phyloP scores from a whole-genome alignment of 768 basidiomycete genomes.

The Solioccasus polychromus region DNA sequence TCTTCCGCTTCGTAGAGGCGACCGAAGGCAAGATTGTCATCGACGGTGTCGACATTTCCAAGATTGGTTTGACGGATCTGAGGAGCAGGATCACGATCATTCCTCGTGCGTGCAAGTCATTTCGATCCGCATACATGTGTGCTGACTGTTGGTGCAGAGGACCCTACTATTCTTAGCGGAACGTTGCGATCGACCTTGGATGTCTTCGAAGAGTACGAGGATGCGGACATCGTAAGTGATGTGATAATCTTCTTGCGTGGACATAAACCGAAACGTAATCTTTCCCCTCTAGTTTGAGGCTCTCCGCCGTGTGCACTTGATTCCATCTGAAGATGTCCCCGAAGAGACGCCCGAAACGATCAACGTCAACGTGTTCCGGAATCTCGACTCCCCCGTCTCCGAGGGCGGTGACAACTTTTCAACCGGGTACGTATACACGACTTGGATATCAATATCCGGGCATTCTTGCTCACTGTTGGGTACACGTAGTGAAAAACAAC shows the following conservation, averaged over 20 bases:
- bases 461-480: background rate
- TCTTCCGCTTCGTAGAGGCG: constrained; percentile 91
- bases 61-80: constrained; percentile 79
- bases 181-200: constrained; percentile 78
- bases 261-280: background rate
- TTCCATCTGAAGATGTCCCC: constrained; percentile 52
- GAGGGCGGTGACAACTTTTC: constrained; percentile 92
- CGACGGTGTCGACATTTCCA: constrained; percentile 77
- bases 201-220: constrained; percentile 83
- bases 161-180: constrained; percentile 85
- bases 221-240: constrained; percentile 68
- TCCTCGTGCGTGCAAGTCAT: constrained; percentile 47
- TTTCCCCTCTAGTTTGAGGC: constrained; percentile 61
- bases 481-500: constrained; percentile 63
- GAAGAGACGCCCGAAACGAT: constrained; percentile 40
- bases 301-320: constrained; percentile 79
- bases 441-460: background rate
- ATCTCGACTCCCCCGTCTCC: constrained; percentile 68
- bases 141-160: constrained; percentile 49
- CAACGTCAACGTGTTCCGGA: constrained; percentile 75
- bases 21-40: constrained; percentile 70
- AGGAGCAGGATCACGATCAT: constrained; percentile 75
- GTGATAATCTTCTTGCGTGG: background rate
- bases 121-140: background rate
- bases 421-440: constrained; percentile 53